Conservation (phyloP, 192 early-diverging fungal species). For the Neocallimastix lanati region DNA sequence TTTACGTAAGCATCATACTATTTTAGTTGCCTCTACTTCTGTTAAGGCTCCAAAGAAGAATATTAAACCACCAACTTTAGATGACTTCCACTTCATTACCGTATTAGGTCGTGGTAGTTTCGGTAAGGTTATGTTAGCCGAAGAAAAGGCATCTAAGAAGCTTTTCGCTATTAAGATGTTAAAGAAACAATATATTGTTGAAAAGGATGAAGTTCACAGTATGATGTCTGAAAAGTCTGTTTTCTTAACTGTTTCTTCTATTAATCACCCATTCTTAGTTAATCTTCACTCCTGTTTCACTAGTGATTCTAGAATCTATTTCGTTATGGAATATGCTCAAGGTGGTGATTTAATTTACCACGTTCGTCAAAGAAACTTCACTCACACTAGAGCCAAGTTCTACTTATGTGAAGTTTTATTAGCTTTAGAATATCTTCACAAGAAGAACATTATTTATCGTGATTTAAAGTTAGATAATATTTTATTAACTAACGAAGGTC, state of each 20-base stretch:
- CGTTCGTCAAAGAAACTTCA: conserved; percentile 51
- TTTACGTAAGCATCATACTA: conserved; percentile 3
- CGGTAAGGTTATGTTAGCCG: conserved; percentile 96
- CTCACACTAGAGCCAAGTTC: conserved; percentile 81
- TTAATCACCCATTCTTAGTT: conserved; percentile 85
- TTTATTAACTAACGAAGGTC: conserved; percentile 70
- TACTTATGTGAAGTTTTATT: conserved; percentile 90
- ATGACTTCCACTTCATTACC: conserved; percentile 84
- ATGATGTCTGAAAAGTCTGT: conserved; percentile 87
- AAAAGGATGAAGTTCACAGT: conserved; percentile 86
- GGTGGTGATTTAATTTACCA: conserved; percentile 99
- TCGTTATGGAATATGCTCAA: conserved; percentile 94
- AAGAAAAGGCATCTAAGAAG: conserved; percentile 61
- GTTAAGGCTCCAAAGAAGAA: background rate
- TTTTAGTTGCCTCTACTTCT: conserved; percentile 6
- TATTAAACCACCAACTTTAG: conserved; percentile 12
- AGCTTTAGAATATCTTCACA: conserved; percentile 92
- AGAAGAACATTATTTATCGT: conserved; percentile 76
- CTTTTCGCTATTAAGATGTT: conserved; percentile 94
- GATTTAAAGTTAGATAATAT: conserved; percentile 63
- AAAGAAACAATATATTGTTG: conserved; percentile 94
- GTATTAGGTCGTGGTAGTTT: conserved; percentile 96
- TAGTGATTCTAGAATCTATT: conserved; percentile 82
- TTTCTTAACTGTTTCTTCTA: conserved; percentile 74
- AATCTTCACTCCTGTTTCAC: conserved; percentile 95